Percentiles rank a stretch among this genome's conserved stretches.
Conservation (phyloP, 768 basidiomycete genomes). For the Favolaschia claudopus region DNA sequence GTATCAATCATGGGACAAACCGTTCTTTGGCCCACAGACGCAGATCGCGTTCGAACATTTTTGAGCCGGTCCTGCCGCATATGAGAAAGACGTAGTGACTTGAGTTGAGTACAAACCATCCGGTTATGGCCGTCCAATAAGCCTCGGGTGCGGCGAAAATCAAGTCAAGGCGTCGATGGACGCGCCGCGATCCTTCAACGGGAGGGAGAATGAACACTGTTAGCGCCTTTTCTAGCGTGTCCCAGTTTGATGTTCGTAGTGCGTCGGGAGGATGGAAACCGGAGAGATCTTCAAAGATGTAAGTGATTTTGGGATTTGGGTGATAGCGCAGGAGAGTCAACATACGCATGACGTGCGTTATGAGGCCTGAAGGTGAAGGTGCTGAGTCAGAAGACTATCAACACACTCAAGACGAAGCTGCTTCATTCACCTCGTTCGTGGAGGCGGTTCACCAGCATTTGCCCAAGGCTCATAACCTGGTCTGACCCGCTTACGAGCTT, state of each 20-base stretch:
- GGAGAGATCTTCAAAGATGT: conserved; percentile 55
- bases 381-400: no score
- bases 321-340: conserved; percentile 16
- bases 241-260: conserved; percentile 69
- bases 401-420: background rate
- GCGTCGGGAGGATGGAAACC: conserved; percentile 64
- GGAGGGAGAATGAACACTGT: conserved; percentile 77
- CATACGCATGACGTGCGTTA: conserved; percentile 89
- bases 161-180: conserved; percentile 80
- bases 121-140: conserved; percentile 90
- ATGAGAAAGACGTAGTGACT: background rate
- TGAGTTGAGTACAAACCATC: conserved; percentile 66
- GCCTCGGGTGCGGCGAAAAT: conserved; percentile 80
- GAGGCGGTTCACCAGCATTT: conserved; percentile 63
- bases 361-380: conserved; percentile 57
- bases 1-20: conserved; percentile 41
- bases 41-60: conserved; percentile 89
- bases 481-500: conserved; percentile 41
- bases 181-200: conserved; percentile 38
- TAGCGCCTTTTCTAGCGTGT: conserved; percentile 85
- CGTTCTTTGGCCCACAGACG: conserved; percentile 74
- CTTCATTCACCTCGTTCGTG: conserved; percentile 58
- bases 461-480: conserved; percentile 69
- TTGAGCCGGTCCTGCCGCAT: conserved; percentile 78
- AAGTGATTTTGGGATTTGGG: background rate